These are phyloP conservation scores for Collybia sordida DNA, from an alignment of 768 basidiomycete species.

Conservation along the genomic window DNA sequence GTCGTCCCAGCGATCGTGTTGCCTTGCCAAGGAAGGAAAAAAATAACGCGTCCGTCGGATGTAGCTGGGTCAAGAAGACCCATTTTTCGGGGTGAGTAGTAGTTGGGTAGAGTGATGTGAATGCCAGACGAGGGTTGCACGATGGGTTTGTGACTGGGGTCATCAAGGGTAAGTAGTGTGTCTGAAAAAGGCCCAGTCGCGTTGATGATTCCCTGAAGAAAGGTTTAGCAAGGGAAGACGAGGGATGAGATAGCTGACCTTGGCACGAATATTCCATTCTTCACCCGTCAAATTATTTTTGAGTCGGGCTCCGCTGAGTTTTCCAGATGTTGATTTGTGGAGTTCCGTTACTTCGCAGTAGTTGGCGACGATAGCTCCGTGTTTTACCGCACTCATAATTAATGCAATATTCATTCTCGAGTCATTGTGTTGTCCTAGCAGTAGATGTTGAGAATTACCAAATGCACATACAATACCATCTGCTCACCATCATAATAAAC, in stretches of 20 bases:
- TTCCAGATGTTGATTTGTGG: conserved; percentile 63
- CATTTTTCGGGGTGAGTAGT: conserved; percentile 94
- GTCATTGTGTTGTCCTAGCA: conserved; percentile 92
- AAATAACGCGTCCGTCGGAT: conserved; percentile 95
- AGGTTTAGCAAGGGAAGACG: too few species aligned
- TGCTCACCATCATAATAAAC: conserved; percentile 93
- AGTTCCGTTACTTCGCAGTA: conserved; percentile 84
- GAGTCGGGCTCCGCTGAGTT: conserved; percentile 72
- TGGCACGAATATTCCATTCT: conserved; percentile 79
- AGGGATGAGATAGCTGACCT: conserved; percentile 38
- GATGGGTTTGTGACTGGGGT: conserved; percentile 76
- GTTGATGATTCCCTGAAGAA: conserved; percentile 80
- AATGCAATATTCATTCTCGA: conserved; percentile 97
- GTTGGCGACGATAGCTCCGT: conserved; percentile 86
- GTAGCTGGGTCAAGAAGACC: conserved; percentile 94
- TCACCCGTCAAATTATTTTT: conserved; percentile 83
- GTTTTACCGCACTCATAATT: conserved; percentile 90
- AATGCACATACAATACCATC: conserved; percentile 20
- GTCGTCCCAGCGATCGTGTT: conserved; percentile 98
- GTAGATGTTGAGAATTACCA: conserved; percentile 27
- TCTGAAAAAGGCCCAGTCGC: conserved; percentile 96
- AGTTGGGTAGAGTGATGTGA: conserved; percentile 96
- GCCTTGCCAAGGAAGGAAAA: conserved; percentile 99
- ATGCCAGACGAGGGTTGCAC: conserved; percentile 92
- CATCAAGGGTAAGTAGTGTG: conserved; percentile 77